These are phyloP conservation scores for Leptodermis oblonga DNA, from an alignment of 257 asterid species.

Conservation along the genomic window DNA sequence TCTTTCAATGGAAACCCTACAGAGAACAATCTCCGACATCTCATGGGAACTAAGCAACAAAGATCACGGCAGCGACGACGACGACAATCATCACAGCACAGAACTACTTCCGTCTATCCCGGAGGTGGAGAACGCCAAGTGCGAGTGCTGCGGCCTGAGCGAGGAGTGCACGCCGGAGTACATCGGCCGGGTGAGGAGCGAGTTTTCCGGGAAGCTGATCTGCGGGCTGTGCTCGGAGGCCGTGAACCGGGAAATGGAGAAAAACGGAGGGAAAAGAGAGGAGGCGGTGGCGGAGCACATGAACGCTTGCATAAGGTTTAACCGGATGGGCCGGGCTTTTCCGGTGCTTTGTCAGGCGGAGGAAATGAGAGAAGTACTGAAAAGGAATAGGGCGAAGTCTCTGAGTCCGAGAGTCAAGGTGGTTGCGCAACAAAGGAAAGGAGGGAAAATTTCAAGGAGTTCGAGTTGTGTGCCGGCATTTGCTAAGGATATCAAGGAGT, in stretches of 20 bases:
- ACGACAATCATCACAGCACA: too few species aligned
- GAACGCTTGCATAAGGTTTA: conserved; percentile 63
- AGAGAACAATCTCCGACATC: conserved; percentile 72
- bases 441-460: conserved; percentile 52
- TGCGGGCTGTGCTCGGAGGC: conserved; percentile 91
- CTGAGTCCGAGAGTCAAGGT: conserved; percentile 55
- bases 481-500: conserved; percentile 32
- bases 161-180: conserved; percentile 80
- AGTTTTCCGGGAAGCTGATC: conserved; percentile 51
- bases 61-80: too few species aligned
- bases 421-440: conserved; percentile 22
- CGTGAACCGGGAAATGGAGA: conserved; percentile 72
- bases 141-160: conserved; percentile 88
- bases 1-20: conserved; percentile 48
- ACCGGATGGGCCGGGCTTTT: conserved; percentile 60
- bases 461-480: conserved; percentile 81
- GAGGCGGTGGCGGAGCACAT: conserved; percentile 69
- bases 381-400: conserved; percentile 58
- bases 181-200: conserved; percentile 48
- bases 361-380: conserved; percentile 68
- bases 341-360: conserved; percentile 83
- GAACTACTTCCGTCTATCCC: conserved; percentile 34
- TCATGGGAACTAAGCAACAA: conserved; percentile 49
- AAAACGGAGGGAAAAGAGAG: conserved; percentile 62
- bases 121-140: conserved; percentile 73